A percentile compares a stretch with the other conserved stretches of the same genome.
These are phyloP conservation scores for Fusarium sp. DNA, from an alignment of 2,329 filamentous ascomycete species.

Conservation along the genomic window DNA sequence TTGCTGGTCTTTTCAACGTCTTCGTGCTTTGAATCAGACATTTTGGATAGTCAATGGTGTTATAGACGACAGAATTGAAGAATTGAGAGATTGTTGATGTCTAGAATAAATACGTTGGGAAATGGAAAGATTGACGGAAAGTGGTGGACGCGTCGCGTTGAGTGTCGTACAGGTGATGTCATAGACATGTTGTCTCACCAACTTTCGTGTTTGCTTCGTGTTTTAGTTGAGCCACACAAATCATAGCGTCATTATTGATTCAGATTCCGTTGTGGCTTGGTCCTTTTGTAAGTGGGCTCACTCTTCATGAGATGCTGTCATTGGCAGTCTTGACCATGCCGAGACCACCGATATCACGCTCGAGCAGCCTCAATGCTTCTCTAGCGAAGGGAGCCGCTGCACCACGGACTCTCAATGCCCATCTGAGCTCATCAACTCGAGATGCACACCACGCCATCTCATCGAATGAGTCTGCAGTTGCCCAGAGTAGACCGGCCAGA, in stretches of 20 bases:
- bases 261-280: not conserved
- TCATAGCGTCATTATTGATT: constrained; percentile 2
- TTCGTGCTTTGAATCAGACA: constrained; percentile 20
- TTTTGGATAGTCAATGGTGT: constrained; percentile 1
- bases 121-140: not conserved
- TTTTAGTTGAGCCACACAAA: constrained; percentile 8
- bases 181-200: constrained; percentile 27
- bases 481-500: constrained; percentile 55
- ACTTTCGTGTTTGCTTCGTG: constrained; percentile 23
- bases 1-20: constrained; percentile 9
- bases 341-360: constrained; percentile 47
- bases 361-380: constrained; percentile 53
- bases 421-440: constrained; percentile 54
- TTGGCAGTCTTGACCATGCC: constrained; percentile 40
- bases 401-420: constrained; percentile 55
- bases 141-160: constrained; percentile 27
- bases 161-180: constrained; percentile 40
- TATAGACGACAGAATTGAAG: not conserved
- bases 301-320: constrained; percentile 21
- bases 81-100: not conserved
- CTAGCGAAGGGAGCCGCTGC: constrained; percentile 53
- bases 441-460: constrained; percentile 54
- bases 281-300: not conserved
- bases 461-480: constrained; percentile 49
- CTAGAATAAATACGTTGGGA: not conserved